Conservation (phyloP, 768 basidiomycete species). For the Sarcodon sp. region DNA sequence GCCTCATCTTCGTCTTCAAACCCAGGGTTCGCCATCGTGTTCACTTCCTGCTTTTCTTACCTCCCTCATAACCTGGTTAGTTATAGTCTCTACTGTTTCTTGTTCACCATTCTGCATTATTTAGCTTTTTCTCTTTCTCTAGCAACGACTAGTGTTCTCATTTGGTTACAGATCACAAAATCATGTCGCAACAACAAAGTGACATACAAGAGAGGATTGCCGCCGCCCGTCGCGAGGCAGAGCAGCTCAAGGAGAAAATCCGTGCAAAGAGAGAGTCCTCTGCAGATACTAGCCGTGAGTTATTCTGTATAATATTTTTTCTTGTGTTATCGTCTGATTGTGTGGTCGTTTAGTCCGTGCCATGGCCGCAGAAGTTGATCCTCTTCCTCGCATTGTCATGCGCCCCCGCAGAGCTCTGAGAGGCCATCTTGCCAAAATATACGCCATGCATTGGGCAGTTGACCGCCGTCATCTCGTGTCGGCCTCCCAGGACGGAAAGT, state of each 20-base stretch:
- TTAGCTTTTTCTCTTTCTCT: no score
- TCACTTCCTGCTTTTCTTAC: not conserved
- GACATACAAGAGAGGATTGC: conserved; percentile 91
- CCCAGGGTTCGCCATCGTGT: not conserved
- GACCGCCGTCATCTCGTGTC: conserved; percentile 97
- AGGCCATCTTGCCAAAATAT: conserved; percentile 98
- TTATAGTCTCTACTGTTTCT: not conserved
- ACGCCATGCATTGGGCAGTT: conserved; percentile 99
- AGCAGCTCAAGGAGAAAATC: conserved; percentile 98
- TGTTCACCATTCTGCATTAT: no score
- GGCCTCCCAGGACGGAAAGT: conserved; percentile 98
- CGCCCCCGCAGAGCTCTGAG: conserved; percentile 89
- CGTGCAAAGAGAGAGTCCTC: conserved; percentile 91
- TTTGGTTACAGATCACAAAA: conserved; percentile 5
- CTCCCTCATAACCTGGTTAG: not conserved
- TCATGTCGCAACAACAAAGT: conserved; percentile 70
- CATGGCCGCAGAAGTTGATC: conserved; percentile 96
- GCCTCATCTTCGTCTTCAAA: no score
- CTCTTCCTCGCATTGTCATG: conserved; percentile 94
- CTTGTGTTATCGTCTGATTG: conserved; percentile 1
- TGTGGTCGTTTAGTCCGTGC: conserved; percentile 62
- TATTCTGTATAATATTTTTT: not conserved
- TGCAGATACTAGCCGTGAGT: conserved; percentile 94
- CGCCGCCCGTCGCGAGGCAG: conserved; percentile 92
- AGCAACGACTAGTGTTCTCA: not conserved